These are phyloP conservation scores for Beauveria asiatica DNA, from an alignment of 2,329 filamentous ascomycete species.

Conservation along the genomic window DNA sequence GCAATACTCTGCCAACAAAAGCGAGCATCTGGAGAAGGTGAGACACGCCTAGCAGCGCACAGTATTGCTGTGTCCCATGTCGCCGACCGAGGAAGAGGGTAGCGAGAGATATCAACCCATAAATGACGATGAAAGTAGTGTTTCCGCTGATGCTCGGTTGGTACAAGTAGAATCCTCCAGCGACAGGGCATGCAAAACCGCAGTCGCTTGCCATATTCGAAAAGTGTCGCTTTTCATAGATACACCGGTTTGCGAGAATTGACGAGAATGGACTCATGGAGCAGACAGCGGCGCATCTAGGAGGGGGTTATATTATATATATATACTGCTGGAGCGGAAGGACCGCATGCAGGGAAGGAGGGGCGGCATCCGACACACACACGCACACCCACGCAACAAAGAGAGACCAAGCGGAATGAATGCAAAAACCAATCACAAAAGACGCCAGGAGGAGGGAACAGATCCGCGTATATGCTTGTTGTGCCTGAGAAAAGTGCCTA, in stretches of 20 bases:
- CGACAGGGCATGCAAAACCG: conserved; percentile 27
- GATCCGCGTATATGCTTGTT: neutral
- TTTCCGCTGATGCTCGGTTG: conserved; percentile 31
- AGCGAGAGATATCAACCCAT: conserved; percentile 31
- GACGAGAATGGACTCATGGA: neutral
- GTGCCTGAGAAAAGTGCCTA: neutral
- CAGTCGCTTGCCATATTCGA: conserved; percentile 27
- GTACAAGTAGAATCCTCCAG: conserved; percentile 30
- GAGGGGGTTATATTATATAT: neutral
- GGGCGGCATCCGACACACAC: neutral
- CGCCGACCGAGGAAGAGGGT: conserved; percentile 30
- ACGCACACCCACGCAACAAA: neutral
- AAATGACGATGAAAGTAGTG: conserved; percentile 30
- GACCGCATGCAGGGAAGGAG: neutral
- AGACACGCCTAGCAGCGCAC: neutral
- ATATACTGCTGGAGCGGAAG: neutral
- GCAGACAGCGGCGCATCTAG: neutral
- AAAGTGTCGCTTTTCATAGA: neutral
- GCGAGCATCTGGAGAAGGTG: conserved; percentile 21
- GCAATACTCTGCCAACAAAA: conserved; percentile 23
- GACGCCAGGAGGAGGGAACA: neutral
- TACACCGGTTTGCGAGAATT: neutral
- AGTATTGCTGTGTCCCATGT: conserved; percentile 16
- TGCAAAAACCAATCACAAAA: neutral
- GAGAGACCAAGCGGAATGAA: neutral